phyloP scores from a whole-genome alignment of 2,329 filamentous ascomycete genomes.

The Calonectria pauciramosa region DNA sequence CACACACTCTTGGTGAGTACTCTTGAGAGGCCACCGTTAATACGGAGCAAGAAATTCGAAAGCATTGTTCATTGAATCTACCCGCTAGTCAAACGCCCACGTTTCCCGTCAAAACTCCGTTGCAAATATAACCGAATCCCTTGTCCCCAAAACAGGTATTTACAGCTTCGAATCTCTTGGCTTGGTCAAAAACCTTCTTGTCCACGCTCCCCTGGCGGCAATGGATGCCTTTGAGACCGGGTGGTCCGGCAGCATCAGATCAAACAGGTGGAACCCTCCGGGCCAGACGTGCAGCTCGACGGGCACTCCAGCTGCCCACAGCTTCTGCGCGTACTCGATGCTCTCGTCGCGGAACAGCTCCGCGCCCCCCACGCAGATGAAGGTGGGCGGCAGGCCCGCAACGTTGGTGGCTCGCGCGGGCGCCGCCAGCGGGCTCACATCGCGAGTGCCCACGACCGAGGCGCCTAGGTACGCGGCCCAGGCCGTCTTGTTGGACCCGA shows the following conservation, averaged over 20 bases:
- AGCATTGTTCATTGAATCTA: neutral
- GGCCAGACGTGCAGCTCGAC: slow-evolving; percentile 60
- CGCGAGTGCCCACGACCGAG: slow-evolving; percentile 46
- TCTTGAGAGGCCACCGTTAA: neutral
- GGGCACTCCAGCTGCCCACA: slow-evolving; percentile 57
- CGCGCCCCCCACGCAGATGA: slow-evolving; percentile 58
- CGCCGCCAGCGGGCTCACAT: slow-evolving; percentile 52
- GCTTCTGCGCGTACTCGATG: slow-evolving; percentile 54
- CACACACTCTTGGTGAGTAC: neutral
- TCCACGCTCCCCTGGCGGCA: slow-evolving; percentile 33
- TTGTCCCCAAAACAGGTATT: neutral
- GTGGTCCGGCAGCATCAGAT: slow-evolving; percentile 40
- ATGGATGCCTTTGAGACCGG: slow-evolving; percentile 27
- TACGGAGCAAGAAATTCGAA: neutral
- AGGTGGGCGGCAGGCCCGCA: slow-evolving; percentile 57
- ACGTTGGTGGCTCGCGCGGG: slow-evolving; percentile 52
- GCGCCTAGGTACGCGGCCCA: slow-evolving; percentile 58
- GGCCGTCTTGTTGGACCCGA: slow-evolving; percentile 54
- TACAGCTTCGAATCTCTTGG: slow-evolving; percentile 25
- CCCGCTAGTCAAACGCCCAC: neutral
- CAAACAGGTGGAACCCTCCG: slow-evolving; percentile 57
- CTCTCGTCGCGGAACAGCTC: slow-evolving; percentile 60
- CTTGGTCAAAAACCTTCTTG: slow-evolving; percentile 24
- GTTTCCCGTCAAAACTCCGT: neutral
- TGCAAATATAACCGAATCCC: neutral